These are phyloP conservation scores for Candida jianshihensis DNA, from an alignment of 805 yeast species.

Conservation along the genomic window DNA sequence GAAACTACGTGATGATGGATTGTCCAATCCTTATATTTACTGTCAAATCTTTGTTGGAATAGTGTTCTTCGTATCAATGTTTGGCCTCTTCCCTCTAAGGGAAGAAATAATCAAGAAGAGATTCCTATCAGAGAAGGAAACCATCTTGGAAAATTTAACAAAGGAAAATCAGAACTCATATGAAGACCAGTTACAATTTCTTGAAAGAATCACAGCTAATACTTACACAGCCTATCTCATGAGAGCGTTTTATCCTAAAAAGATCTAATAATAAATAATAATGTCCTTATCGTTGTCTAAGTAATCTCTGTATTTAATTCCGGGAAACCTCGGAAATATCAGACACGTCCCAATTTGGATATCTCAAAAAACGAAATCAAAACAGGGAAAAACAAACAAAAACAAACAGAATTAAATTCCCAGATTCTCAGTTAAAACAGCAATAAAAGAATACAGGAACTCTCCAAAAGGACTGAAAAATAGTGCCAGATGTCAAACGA, in stretches of 20 bases:
- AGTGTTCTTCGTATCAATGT: slow-evolving; percentile 34
- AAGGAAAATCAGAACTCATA: background rate
- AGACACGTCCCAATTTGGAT: no score
- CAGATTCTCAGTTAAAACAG: no score
- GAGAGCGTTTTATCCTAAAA: slow-evolving; percentile 12
- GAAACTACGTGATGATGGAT: slow-evolving; percentile 28
- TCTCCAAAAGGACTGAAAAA: no score
- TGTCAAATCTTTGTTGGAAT: slow-evolving; percentile 56
- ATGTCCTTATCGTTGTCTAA: no score
- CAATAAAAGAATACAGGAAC: background rate
- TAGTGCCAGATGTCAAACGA: slow-evolving; percentile 5
- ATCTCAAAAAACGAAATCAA: no score
- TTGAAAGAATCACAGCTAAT: slow-evolving; percentile 5
- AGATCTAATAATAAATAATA: slow-evolving; percentile 4
- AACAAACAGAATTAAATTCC: no score
- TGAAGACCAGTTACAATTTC: slow-evolving; percentile 2
- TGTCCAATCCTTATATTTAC: slow-evolving; percentile 40
- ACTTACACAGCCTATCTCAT: slow-evolving; percentile 5
- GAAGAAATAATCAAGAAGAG: slow-evolving; percentile 40
- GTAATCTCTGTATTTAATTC: no score
- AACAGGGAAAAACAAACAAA: no score
- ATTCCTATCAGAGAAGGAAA: slow-evolving; percentile 13
- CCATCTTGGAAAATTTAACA: slow-evolving; percentile 1
- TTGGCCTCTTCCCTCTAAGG: slow-evolving; percentile 39
- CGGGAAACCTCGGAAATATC: no score